Evolutionary conservation across 164 flowering plant genomes (phyloP).

Genomic region (Vitis amurensis): DNA sequence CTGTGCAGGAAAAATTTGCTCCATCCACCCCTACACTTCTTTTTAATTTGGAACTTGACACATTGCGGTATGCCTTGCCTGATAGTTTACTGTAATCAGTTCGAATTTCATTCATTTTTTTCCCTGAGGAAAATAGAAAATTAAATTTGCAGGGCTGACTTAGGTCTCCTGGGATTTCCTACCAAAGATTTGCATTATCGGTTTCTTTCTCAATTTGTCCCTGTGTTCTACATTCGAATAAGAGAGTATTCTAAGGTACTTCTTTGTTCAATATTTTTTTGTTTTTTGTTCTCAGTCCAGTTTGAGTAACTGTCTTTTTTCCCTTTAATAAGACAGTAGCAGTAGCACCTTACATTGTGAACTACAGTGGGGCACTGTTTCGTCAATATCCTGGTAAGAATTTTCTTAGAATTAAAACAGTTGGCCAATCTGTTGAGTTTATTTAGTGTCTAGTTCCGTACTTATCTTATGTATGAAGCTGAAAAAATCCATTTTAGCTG

Average conservation of each 20-base stretch:
- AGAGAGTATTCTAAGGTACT: constrained; percentile 97
- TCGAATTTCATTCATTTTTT: not conserved
- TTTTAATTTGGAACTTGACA: constrained; percentile 93
- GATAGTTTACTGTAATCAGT: not conserved
- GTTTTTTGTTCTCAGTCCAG: not conserved
- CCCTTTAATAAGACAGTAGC: constrained; percentile 76
- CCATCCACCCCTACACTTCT: constrained; percentile 78
- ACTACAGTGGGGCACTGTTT: constrained; percentile 91
- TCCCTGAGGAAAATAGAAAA: not conserved
- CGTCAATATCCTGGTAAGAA: constrained; percentile 93
- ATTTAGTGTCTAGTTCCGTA: not conserved
- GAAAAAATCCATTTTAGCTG: too few species aligned
- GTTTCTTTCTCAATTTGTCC: constrained; percentile 89
- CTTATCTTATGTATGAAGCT: not conserved
- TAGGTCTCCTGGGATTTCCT: constrained; percentile 91
- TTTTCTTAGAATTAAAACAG: not conserved
- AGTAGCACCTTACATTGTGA: constrained; percentile 87
- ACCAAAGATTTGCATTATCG: constrained; percentile 85
- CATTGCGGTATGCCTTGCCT: constrained; percentile 60
- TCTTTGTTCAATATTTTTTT: not conserved
- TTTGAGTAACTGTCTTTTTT: constrained; percentile 17
- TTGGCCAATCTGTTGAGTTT: not conserved
- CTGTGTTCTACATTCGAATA: constrained; percentile 83
- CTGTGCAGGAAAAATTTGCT: constrained; percentile 80
- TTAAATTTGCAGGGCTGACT: constrained; percentile 74